A percentile compares a stretch with the other conserved stretches of the same genome.
phyloP scores from a whole-genome alignment of 2,329 filamentous ascomycete genomes.

The Colletotrichum higginsianum region DNA sequence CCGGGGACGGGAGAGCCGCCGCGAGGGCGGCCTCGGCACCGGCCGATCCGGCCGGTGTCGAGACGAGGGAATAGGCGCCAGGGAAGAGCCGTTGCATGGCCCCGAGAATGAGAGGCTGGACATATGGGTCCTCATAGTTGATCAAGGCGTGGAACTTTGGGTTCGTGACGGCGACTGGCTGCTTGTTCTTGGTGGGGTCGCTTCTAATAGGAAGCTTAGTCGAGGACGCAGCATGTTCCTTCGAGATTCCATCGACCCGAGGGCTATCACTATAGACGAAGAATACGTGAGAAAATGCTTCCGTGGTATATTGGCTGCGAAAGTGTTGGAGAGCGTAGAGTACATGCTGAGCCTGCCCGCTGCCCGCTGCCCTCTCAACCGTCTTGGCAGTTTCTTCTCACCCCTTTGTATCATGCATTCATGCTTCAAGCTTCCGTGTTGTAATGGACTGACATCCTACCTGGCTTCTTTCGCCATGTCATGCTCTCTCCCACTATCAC shows the following conservation, averaged over 20 bases:
- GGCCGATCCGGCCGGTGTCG: slow-evolving; percentile 60
- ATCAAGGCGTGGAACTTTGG: slow-evolving; percentile 74
- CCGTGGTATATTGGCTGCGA: slow-evolving; percentile 26
- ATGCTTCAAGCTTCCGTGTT: slow-evolving; percentile 7
- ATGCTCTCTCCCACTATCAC: slow-evolving; percentile 6
- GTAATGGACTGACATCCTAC: slow-evolving; percentile 31
- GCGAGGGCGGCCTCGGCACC: slow-evolving; percentile 53
- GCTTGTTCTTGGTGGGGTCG: slow-evolving; percentile 37
- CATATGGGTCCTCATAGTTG: slow-evolving; percentile 89
- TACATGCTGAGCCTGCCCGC: slow-evolving; percentile 35
- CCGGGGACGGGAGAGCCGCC: slow-evolving; percentile 52
- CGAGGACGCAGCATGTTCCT: slow-evolving; percentile 21
- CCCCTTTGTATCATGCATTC: background rate
- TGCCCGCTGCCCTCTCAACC: slow-evolving; percentile 25
- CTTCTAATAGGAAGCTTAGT: slow-evolving; percentile 30
- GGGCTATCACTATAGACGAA: slow-evolving; percentile 30
- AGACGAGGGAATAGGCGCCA: slow-evolving; percentile 63
- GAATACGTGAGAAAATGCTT: slow-evolving; percentile 33
- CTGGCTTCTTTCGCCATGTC: slow-evolving; percentile 34
- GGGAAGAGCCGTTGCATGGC: slow-evolving; percentile 78
- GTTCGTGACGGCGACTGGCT: slow-evolving; percentile 47
- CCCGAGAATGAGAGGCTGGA: slow-evolving; percentile 85
- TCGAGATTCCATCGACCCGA: background rate
- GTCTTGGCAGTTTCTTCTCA: slow-evolving; percentile 15
- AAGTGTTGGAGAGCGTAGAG: slow-evolving; percentile 34